A percentile compares a stretch with the other conserved stretches of the same genome.
phyloP scores from a whole-genome alignment of 164 flowering plant genomes.

The Chimonanthus salicifolius region DNA sequence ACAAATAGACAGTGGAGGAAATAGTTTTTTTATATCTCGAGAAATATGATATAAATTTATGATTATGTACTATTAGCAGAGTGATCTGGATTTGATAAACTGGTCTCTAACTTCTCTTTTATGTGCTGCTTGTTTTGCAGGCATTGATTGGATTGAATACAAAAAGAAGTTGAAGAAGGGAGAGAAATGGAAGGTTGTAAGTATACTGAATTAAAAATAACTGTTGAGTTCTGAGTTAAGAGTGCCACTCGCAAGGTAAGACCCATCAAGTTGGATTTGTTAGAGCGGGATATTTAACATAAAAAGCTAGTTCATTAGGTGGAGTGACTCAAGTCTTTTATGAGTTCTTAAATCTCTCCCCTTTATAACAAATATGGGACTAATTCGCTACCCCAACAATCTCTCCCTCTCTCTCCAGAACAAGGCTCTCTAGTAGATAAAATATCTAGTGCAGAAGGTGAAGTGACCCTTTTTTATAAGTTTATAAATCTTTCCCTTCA shows the following conservation, averaged over 20 bases:
- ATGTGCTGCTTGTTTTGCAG: conserved; percentile 27
- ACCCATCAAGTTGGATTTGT: no score
- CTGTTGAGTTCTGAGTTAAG: neutral
- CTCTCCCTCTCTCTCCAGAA: neutral
- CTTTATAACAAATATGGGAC: no score
- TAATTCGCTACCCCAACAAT: no score
- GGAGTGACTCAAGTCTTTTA: no score
- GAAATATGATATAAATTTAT: neutral
- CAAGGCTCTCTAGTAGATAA: no score
- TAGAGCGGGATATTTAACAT: neutral
- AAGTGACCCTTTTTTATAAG: no score
- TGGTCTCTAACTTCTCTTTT: neutral
- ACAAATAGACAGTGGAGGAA: neutral
- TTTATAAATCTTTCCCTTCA: no score
- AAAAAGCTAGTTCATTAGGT: no score
- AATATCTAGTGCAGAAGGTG: no score
- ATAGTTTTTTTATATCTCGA: neutral
- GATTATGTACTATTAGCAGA: neutral
- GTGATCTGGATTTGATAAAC: neutral
- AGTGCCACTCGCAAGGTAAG: no score
- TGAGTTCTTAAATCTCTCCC: no score
- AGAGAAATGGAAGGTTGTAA: conserved; percentile 99
- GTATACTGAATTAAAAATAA: conserved; percentile 49
- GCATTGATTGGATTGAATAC: conserved; percentile 84
- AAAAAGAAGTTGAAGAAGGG: conserved; percentile 80